Percentiles rank a stretch among this genome's conserved stretches.
Evolutionary conservation across 176 grass and related monocot species (phyloP).

Genomic region (Raddia distichophylla): DNA sequence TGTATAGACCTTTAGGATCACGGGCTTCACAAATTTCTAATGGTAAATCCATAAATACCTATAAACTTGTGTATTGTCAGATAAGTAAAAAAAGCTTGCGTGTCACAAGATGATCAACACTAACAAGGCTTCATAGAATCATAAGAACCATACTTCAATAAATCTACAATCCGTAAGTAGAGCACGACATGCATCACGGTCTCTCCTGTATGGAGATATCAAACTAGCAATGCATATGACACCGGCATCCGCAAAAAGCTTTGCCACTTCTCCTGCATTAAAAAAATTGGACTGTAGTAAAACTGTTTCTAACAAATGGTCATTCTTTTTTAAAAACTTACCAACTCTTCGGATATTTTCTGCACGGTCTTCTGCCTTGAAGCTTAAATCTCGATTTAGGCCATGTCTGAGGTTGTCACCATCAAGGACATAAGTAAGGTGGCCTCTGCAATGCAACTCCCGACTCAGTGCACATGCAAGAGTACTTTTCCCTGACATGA

Average conservation of each 20-base stretch:
- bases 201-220: constrained; percentile 81
- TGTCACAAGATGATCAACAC: constrained; percentile 16
- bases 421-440: constrained; percentile 76
- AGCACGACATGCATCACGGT: constrained; percentile 81
- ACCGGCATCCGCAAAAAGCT: constrained; percentile 88
- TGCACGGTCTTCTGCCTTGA: constrained; percentile 81
- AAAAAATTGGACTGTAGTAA: constrained; percentile 35
- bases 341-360: constrained; percentile 91
- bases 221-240: constrained; percentile 86
- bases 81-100: constrained; percentile 2
- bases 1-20: constrained; percentile 98
- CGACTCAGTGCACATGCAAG: constrained; percentile 78
- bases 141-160: constrained; percentile 68
- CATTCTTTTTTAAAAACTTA: constrained; percentile 42
- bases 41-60: constrained; percentile 94
- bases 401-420: constrained; percentile 93
- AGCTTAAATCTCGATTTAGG: constrained; percentile 75
- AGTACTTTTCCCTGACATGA: constrained; percentile 82
- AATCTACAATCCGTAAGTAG: constrained; percentile 83
- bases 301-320: neutral
- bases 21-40: constrained; percentile 90
- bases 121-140: constrained; percentile 7
- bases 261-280: constrained; percentile 86
- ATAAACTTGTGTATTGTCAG: constrained; percentile 41
- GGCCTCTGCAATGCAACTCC: constrained; percentile 73